Conservation (phyloP, 1,284 basidiomycete species). For the Malassezia pachydermatis region DNA sequence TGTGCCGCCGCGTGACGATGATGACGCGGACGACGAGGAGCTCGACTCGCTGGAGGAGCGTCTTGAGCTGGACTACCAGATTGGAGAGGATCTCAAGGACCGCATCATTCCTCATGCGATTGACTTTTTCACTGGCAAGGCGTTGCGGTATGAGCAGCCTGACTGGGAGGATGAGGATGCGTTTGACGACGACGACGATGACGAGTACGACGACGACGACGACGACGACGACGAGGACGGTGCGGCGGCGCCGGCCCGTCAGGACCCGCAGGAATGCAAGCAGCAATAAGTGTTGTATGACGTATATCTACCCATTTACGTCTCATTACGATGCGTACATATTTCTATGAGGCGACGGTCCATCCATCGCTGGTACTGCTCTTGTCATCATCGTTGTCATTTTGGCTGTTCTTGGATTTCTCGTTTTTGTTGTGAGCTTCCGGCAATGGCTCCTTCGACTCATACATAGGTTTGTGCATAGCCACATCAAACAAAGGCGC, state of each 20-base stretch:
- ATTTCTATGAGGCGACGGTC: too few relatives aligned
- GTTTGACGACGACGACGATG: constrained; percentile 49
- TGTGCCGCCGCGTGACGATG: constrained; percentile 40
- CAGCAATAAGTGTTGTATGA: too few relatives aligned
- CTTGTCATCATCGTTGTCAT: too few relatives aligned
- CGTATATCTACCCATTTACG: too few relatives aligned
- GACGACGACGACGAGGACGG: constrained; percentile 29
- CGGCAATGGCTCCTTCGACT: not conserved
- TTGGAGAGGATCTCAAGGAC: constrained; percentile 96
- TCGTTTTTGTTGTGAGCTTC: not conserved
- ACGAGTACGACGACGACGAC: constrained; percentile 47
- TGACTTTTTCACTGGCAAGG: constrained; percentile 82
- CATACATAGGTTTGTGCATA: constrained; percentile 49
- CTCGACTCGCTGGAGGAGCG: constrained; percentile 61
- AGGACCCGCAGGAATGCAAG: constrained; percentile 44
- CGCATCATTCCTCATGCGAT: constrained; percentile 89
- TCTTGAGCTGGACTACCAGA: constrained; percentile 93
- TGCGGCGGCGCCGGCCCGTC: constrained; percentile 26
- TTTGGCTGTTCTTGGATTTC: not conserved
- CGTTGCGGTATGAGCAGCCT: constrained; percentile 69
- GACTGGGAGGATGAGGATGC: constrained; percentile 55
- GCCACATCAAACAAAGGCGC: constrained; percentile 47
- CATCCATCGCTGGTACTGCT: too few relatives aligned
- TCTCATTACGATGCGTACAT: too few relatives aligned
- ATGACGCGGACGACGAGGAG: constrained; percentile 34